Conservation (phyloP, 768 basidiomycete species). For the Leccinum imitatum region DNA sequence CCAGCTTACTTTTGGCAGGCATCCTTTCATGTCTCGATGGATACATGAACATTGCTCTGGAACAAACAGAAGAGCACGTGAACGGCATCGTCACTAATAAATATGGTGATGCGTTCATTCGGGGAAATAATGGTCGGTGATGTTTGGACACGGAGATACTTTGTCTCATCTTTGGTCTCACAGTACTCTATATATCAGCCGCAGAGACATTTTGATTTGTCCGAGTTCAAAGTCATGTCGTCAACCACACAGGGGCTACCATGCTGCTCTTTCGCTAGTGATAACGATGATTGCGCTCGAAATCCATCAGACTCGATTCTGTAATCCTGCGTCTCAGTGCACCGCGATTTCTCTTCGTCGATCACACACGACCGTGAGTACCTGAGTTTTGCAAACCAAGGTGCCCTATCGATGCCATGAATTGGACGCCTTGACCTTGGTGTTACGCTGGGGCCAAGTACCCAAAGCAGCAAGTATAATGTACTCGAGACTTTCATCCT, state of each 20-base stretch:
- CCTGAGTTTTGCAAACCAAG: not conserved
- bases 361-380: not conserved
- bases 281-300: not conserved
- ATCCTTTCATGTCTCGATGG: conserved; percentile 94
- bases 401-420: not conserved
- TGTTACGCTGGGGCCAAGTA: not conserved
- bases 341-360: not conserved
- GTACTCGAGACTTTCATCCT: not conserved
- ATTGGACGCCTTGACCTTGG: not conserved
- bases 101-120: conserved; percentile 95
- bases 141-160: no score
- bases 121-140: conserved; percentile 83
- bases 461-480: not conserved
- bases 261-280: not conserved
- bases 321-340: not conserved
- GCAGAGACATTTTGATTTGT: conserved; percentile 52
- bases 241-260: not conserved
- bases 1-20: conserved; percentile 46
- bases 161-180: not conserved
- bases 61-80: conserved; percentile 96
- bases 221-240: not conserved
- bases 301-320: not conserved
- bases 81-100: conserved; percentile 82
- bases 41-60: conserved; percentile 98
- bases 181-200: conserved; percentile 80